phyloP scores from a whole-genome alignment of 768 basidiomycete genomes.

The Coprinellus micaceus region DNA sequence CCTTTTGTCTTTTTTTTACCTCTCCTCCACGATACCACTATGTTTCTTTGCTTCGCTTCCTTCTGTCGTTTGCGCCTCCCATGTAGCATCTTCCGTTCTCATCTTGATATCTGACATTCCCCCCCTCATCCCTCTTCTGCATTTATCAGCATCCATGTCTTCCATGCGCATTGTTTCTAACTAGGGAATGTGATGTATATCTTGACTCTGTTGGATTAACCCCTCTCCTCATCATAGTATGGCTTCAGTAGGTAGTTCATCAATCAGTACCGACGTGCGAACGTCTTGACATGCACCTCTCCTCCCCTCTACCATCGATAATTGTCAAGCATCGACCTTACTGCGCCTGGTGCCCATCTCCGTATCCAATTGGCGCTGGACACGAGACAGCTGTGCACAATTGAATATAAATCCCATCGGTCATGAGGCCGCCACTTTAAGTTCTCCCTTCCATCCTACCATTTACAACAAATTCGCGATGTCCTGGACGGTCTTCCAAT shows the following conservation, averaged over 20 bases:
- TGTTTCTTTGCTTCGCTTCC: constrained; percentile 27
- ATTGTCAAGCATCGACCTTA: background rate
- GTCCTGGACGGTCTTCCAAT: constrained; percentile 38
- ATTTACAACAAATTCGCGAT: constrained; percentile 11
- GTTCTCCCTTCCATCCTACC: constrained; percentile 7
- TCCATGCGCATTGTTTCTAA: constrained; percentile 7
- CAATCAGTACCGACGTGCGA: background rate
- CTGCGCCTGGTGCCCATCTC: constrained; percentile 13
- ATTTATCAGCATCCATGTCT: constrained; percentile 17
- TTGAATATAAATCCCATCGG: background rate
- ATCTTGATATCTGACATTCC: constrained; percentile 22
- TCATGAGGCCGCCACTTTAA: constrained; percentile 2
- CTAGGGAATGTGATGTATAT: constrained; percentile 13
- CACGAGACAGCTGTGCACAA: background rate
- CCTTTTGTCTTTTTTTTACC: constrained; percentile 58
- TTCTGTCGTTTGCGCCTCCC: constrained; percentile 18
- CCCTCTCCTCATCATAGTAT: background rate
- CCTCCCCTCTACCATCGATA: background rate
- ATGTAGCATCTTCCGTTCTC: constrained; percentile 19
- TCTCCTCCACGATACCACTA: constrained; percentile 81
- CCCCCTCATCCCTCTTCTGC: constrained; percentile 14
- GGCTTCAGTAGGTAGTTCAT: constrained; percentile 1
- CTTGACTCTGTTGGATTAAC: background rate
- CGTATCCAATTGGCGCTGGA: background rate
- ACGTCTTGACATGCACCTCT: background rate